Conservation (phyloP, 495 filamentous ascomycete species). For the Rusavskia elegans region DNA sequence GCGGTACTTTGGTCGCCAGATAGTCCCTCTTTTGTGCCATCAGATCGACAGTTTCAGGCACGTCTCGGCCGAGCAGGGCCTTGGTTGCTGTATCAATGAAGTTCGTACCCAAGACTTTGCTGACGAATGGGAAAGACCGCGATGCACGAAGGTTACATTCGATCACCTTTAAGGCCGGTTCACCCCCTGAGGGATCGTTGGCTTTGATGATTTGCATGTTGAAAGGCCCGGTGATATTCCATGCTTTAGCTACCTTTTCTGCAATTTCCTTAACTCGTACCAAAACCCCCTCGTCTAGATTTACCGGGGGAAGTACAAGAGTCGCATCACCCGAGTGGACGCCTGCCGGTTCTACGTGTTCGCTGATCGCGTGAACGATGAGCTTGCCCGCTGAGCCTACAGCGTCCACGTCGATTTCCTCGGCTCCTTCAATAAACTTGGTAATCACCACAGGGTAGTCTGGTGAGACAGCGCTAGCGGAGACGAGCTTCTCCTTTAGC, state of each 20-base stretch:
- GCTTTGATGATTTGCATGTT: constrained; percentile 99
- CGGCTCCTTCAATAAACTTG: constrained; percentile 92
- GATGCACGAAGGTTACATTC: constrained; percentile 98
- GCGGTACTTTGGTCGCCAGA: constrained; percentile 89
- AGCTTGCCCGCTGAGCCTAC: constrained; percentile 78
- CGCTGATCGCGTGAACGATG: constrained; percentile 83
- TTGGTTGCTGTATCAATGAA: constrained; percentile 95
- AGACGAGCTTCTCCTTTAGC: constrained; percentile 73
- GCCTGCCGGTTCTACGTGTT: constrained; percentile 92
- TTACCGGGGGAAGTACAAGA: constrained; percentile 72
- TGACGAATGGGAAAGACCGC: constrained; percentile 93
- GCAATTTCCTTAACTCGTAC: constrained; percentile 85
- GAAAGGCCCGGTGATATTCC: constrained; percentile 94
- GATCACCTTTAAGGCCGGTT: constrained; percentile 79
- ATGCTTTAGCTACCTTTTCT: constrained; percentile 88
- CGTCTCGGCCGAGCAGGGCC: constrained; percentile 72
- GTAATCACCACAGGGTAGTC: constrained; percentile 98
- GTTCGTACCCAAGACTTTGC: constrained; percentile 92
- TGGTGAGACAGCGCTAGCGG: constrained; percentile 78
- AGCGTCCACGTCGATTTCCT: constrained; percentile 96
- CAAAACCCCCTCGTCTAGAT: constrained; percentile 59
- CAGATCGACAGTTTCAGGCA: constrained; percentile 73
- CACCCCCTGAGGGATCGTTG: constrained; percentile 45
- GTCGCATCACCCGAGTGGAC: constrained; percentile 95
- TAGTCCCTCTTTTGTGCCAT: constrained; percentile 84